Base-by-base conservation (phyloP, 1,284 basidiomycete species). In the Prillingera fragicola region DNA sequence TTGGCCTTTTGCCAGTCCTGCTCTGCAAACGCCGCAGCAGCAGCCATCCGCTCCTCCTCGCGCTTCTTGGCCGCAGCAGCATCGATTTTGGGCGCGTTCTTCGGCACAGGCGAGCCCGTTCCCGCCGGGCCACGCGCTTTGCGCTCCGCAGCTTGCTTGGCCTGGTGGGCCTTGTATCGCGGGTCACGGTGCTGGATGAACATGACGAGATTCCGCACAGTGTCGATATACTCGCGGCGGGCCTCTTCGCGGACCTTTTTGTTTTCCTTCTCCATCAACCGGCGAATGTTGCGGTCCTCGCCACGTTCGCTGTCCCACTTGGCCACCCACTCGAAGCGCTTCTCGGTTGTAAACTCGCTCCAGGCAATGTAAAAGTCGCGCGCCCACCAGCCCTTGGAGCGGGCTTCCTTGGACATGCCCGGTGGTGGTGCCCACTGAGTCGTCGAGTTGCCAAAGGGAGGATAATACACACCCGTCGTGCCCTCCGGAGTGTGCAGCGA, bases 201-300 rank as follows among this genome's bases (percentile, higher is more conserved):
- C 56, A 78, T 78, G 2, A 84, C 86, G 5, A 98, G 76, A 33
- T 83, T 82, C 85, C 91, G 56, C 8, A 98, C 77, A 1, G 84
- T 85, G 34, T 97, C 92, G 59, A 94, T 97, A 69, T 95, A 98
- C 56, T 98, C 94, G 62, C 80, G 80, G 28, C 86, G 78, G 6
- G 86, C 85, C 32, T 87, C 85, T 29, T 95, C 89, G 13, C 92
- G 78, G 8, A 82, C 80, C 58, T 90, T 90, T 70, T 88, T 90
- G 70, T 98, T 98, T 58, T 97, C 95, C 62, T 85, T 87, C 67
- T 98, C 95, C 85, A 98, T 92, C 28, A 90, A 61, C 52, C 88
- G 79, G 59, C 91, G 79, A 33, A 87, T 78, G 33, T 83, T 80
- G 18, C 94, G 78, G 69, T 95, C 91, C 9, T 88, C 87, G 3